Percentiles rank a stretch among this genome's conserved stretches.
Conservation (phyloP, 164 flowering plant species). For the Macadamia integrifolia region DNA sequence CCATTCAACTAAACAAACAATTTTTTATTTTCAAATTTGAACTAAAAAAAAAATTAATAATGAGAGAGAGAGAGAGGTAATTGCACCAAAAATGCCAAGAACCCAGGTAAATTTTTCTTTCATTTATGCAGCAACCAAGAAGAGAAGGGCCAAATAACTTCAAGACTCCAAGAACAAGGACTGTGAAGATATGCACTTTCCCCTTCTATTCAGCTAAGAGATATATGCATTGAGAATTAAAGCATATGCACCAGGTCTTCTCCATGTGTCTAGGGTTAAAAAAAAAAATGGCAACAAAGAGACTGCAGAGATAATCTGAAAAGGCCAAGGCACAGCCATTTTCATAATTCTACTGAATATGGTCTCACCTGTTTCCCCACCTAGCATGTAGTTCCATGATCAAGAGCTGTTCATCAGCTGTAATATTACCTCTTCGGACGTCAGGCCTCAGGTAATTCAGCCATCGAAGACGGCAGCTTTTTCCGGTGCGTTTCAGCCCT, state of each 20-base stretch:
- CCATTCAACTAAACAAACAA: too few species aligned
- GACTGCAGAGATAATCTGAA: background rate
- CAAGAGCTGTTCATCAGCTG: constrained; percentile 82
- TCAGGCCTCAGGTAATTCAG: constrained; percentile 89
- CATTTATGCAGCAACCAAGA: background rate
- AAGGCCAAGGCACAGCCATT: background rate
- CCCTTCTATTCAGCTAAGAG: background rate
- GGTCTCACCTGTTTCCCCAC: constrained; percentile 87
- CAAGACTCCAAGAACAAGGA: constrained; percentile 13
- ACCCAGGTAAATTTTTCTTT: background rate
- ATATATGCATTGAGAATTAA: background rate
- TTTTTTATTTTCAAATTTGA: too few species aligned
- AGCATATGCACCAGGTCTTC: too few species aligned
- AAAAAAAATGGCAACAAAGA: too few species aligned
- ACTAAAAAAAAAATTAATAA: too few species aligned
- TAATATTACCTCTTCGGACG: constrained; percentile 85
- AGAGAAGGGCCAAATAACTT: background rate
- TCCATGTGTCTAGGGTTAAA: too few species aligned
- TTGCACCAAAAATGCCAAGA: background rate
- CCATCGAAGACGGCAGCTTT: constrained; percentile 96
- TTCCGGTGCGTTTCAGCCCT: constrained; percentile 93
- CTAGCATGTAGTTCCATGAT: constrained; percentile 90
- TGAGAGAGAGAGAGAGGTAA: background rate
- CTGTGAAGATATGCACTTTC: too few species aligned
- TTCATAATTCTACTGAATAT: background rate